Percentiles rank a stretch among this genome's conserved stretches.
phyloP scores from a whole-genome alignment of 805 yeast genomes.

The Lipomyces spencermartinsiae region DNA sequence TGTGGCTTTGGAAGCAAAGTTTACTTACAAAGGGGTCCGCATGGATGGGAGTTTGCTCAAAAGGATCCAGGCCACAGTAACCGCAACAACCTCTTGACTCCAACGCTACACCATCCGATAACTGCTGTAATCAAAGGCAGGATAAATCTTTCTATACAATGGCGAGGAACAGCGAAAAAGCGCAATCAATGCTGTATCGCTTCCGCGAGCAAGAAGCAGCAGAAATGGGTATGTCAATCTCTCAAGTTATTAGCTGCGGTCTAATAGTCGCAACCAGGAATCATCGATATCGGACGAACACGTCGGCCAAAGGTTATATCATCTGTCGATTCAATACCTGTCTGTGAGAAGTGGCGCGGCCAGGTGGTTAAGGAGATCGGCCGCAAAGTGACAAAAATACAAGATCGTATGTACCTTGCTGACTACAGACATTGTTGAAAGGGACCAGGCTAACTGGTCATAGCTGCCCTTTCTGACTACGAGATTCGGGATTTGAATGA shows the following conservation, averaged over 20 bases:
- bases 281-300: conserved; percentile 60
- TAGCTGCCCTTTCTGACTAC: conserved; percentile 57
- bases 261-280: conserved; percentile 34
- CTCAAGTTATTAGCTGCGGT: not conserved
- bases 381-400: conserved; percentile 63
- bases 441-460: conserved; percentile 3
- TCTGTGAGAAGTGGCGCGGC: conserved; percentile 74
- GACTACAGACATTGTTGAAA: conserved; percentile 18
- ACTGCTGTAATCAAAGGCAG: not conserved
- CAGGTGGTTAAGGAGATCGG: conserved; percentile 70
- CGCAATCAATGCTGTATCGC: conserved; percentile 71
- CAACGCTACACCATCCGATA: not conserved
- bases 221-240: conserved; percentile 53
- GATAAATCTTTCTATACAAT: conserved; percentile 47
- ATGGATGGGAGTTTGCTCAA: too few species aligned
- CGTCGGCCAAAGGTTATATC: conserved; percentile 67
- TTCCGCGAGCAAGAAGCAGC: conserved; percentile 67
- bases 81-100: not conserved
- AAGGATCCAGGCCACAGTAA: not conserved
- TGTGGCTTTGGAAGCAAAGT: too few species aligned
- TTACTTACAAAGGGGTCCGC: too few species aligned
- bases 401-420: conserved; percentile 52
- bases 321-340: conserved; percentile 59
- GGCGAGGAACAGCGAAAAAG: conserved; percentile 80
- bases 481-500: conserved; percentile 79